phyloP scores from a whole-genome alignment of 345 rosid species.

The Psidium friedrichsthalianum region DNA sequence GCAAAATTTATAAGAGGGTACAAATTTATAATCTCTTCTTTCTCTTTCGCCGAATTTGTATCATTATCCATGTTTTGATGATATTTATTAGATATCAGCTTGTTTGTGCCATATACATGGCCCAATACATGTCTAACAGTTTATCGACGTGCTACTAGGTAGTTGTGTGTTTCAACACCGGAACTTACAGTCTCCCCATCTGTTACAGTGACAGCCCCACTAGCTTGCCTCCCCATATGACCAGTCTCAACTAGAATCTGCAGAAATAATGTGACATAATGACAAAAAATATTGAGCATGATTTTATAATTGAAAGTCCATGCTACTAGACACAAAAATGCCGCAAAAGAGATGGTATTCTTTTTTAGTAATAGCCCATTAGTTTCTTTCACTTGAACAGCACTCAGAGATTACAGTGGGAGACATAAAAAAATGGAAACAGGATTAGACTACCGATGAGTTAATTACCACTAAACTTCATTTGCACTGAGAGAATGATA shows the following conservation, averaged over 20 bases:
- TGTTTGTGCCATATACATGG: background rate
- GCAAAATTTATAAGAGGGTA: background rate
- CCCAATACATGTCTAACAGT: background rate
- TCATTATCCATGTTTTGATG: background rate
- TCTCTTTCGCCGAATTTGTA: background rate
- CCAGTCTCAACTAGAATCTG: constrained; percentile 97
- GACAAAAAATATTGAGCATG: background rate
- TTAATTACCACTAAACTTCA: background rate
- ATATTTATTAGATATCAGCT: background rate
- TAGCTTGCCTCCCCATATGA: constrained; percentile 92
- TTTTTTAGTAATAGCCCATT: background rate
- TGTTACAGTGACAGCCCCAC: constrained; percentile 73
- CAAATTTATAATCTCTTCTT: background rate
- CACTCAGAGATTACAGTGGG: background rate
- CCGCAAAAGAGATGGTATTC: background rate
- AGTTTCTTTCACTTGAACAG: background rate
- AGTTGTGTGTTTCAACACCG: background rate
- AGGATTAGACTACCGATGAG: background rate
- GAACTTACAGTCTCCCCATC: constrained; percentile 97
- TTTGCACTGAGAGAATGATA: background rate
- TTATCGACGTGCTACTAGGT: background rate
- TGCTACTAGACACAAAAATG: background rate
- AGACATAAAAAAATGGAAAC: background rate
- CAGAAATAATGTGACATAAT: background rate
- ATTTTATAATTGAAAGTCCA: background rate